These are phyloP conservation scores for Ophiocordyceps camponoti-floridani DNA, from an alignment of 2,329 filamentous ascomycete species.

Conservation along the genomic window DNA sequence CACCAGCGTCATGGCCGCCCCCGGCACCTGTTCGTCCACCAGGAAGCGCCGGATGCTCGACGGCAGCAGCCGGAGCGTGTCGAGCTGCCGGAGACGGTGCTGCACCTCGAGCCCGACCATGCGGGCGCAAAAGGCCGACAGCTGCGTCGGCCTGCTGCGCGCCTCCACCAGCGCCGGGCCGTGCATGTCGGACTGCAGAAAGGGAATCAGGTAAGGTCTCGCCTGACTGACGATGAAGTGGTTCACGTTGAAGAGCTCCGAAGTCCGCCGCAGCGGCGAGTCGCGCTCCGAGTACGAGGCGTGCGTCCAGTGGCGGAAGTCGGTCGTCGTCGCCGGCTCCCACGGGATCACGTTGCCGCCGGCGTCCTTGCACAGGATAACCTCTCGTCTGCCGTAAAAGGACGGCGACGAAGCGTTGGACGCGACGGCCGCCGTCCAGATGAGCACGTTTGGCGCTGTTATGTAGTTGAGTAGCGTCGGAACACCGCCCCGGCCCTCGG, in stretches of 20 bases:
- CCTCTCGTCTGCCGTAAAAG: conserved; percentile 45
- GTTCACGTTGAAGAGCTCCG: conserved; percentile 80
- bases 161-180: conserved; percentile 46
- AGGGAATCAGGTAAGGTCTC: conserved; percentile 74
- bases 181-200: conserved; percentile 66
- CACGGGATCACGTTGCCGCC: conserved; percentile 57
- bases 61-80: conserved; percentile 58
- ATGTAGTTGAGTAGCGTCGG: conserved; percentile 82
- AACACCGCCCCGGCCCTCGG: conserved; percentile 53
- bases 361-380: conserved; percentile 62
- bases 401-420: conserved; percentile 52
- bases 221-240: conserved; percentile 93
- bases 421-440: conserved; percentile 63
- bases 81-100: conserved; percentile 65
- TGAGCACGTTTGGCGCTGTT: conserved; percentile 80
- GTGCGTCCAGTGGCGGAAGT: conserved; percentile 52
- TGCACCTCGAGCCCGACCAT: conserved; percentile 61
- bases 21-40: conserved; percentile 67
- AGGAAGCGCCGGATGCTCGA: conserved; percentile 54
- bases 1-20: conserved; percentile 62
- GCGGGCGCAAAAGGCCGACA: conserved; percentile 41
- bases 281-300: conserved; percentile 47
- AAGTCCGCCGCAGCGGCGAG: conserved; percentile 49
- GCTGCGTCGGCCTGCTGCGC: conserved; percentile 37
- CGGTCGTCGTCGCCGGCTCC: conserved; percentile 41